Evolutionary conservation across 352 stramenopile species (phyloP).

Genomic region (Pythium myriotylum): DNA sequence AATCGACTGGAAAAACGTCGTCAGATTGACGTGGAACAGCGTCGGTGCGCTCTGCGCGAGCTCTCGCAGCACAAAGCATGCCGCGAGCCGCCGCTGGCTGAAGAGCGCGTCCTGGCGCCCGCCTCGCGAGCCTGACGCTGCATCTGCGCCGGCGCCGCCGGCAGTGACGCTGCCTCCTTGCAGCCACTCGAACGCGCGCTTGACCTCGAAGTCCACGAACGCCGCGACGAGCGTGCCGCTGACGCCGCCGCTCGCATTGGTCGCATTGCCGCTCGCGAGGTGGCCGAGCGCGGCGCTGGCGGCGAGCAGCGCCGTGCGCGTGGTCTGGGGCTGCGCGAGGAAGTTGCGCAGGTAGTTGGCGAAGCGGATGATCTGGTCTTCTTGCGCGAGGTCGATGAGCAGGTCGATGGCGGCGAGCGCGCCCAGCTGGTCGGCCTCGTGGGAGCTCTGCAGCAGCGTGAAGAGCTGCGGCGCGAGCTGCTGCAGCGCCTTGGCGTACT

Average conservation of each 20-base stretch:
- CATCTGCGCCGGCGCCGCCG: not conserved
- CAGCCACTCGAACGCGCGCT: constrained; percentile 90
- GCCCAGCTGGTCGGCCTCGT: constrained; percentile 73
- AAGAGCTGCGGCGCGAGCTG: constrained; percentile 82
- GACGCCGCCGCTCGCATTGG: constrained; percentile 44
- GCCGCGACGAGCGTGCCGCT: constrained; percentile 86
- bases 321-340: constrained; percentile 71
- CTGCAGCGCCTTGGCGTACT: constrained; percentile 73
- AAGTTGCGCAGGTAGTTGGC: constrained; percentile 91
- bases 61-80: constrained; percentile 87
- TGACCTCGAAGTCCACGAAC: constrained; percentile 93
- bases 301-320: constrained; percentile 57
- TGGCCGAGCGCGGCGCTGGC: constrained; percentile 81
- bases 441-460: constrained; percentile 58
- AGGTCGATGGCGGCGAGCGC: constrained; percentile 74
- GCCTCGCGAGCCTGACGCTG: constrained; percentile 13
- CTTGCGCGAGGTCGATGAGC: constrained; percentile 81
- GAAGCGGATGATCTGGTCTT: constrained; percentile 91
- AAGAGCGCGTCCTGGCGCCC: constrained; percentile 68
- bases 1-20: constrained; percentile 93
- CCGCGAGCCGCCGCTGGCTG: constrained; percentile 73
- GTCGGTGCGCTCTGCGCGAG: constrained; percentile 86
- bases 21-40: constrained; percentile 91
- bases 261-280: constrained; percentile 69
- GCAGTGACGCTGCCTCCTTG: constrained; percentile 30